Percentiles rank a stretch among this genome's conserved stretches.
Evolutionary conservation across 371 early-diverging fungal species (phyloP).

Genomic region (Mucor mucedo): DNA sequence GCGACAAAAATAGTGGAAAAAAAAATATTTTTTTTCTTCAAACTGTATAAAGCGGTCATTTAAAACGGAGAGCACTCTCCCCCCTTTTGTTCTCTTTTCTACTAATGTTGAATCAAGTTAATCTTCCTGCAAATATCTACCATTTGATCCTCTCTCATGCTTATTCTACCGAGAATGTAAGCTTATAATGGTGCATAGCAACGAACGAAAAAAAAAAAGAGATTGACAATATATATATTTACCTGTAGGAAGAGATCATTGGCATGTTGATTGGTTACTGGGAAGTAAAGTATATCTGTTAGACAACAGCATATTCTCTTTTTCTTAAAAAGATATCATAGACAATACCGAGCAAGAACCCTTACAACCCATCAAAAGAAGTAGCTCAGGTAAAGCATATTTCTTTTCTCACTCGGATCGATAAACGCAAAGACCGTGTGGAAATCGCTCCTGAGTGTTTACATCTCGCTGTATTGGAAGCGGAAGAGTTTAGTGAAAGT

Average conservation of each 20-base stretch:
- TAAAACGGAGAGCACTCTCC: too few relatives aligned
- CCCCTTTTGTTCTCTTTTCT: neutral
- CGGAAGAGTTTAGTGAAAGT: constrained; percentile 59
- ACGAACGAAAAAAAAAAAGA: neutral
- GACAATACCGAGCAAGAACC: constrained; percentile 33
- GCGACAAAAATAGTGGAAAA: neutral
- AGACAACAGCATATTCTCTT: neutral
- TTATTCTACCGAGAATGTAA: constrained; percentile 63
- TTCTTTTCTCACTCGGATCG: constrained; percentile 68
- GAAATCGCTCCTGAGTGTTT: constrained; percentile 70
- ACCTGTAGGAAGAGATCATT: constrained; percentile 69
- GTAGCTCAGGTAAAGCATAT: constrained; percentile 61
- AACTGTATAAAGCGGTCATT: too few relatives aligned
- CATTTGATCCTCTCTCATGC: constrained; percentile 61
- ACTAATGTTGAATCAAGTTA: constrained; percentile 40
- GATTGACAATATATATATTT: neutral
- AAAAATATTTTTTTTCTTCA: neutral
- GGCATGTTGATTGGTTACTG: constrained; percentile 76
- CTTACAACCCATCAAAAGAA: constrained; percentile 30
- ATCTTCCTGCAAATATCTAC: constrained; percentile 53
- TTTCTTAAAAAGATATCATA: constrained; percentile 9
- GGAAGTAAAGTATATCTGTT: constrained; percentile 42
- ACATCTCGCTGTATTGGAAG: constrained; percentile 69
- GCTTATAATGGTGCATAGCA: too few relatives aligned
- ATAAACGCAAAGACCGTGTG: constrained; percentile 78